These are phyloP conservation scores for Beauveria sp. DNA, from an alignment of 2,329 filamentous ascomycete species.

Conservation along the genomic window DNA sequence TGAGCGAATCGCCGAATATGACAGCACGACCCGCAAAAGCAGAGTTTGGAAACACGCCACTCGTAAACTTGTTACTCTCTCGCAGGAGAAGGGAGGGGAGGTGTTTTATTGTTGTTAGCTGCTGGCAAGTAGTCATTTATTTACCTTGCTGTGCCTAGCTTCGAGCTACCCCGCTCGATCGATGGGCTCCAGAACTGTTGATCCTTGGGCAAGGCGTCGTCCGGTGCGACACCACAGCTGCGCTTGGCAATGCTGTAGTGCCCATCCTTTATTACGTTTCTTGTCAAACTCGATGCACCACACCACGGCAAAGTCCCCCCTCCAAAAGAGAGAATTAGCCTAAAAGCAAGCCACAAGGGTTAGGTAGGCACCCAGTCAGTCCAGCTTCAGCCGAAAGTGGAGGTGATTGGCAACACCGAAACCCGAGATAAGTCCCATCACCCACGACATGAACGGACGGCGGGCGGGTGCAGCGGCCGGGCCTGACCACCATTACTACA, in stretches of 20 bases:
- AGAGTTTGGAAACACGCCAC: neutral
- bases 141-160: neutral
- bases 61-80: neutral
- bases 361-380: neutral
- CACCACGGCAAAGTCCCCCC: no score
- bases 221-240: neutral
- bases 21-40: neutral
- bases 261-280: neutral
- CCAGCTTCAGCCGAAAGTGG: conserved; percentile 16
- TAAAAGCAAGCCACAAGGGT: conserved; percentile 5
- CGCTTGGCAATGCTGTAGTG: neutral
- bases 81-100: no score
- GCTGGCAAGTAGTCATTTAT: no score
- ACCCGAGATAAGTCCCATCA: conserved; percentile 14
- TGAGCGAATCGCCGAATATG: neutral
- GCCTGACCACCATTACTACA: no score
- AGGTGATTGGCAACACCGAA: conserved; percentile 16
- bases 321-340: no score
- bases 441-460: neutral
- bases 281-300: no score
- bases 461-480: no score
- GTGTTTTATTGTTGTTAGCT: no score
- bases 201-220: neutral
- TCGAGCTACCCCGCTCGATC: conserved; percentile 10
- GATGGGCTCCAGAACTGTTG: conserved; percentile 8